Conservation (phyloP, 129 eudicot species). For the Flaveria brownii region DNA sequence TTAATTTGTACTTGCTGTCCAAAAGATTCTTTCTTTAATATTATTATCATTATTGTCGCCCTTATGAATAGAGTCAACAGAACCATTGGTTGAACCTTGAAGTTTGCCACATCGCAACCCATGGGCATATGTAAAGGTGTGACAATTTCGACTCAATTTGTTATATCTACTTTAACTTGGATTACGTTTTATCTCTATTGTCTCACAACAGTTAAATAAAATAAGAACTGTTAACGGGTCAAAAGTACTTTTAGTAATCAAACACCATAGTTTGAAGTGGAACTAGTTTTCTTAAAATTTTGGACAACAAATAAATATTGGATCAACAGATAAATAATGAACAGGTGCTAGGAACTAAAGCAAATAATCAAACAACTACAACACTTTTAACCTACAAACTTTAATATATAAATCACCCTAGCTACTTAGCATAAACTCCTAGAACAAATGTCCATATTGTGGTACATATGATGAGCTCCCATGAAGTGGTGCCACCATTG, state of each 20-base stretch:
- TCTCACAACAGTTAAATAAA: too few species aligned
- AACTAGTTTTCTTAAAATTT: not conserved
- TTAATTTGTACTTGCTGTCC: not conserved
- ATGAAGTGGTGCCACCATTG: conserved; percentile 38
- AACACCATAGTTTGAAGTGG: conserved; percentile 3
- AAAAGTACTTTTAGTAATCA: conserved; percentile 3
- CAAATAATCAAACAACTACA: conserved; percentile 33
- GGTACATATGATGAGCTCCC: conserved; percentile 45
- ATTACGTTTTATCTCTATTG: not conserved
- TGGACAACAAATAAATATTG: conserved; percentile 3
- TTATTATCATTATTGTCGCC: conserved; percentile 13
- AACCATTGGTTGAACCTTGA: not conserved
- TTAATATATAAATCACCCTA: conserved; percentile 7
- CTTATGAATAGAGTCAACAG: conserved; percentile 13
- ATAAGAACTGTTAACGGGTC: not conserved
- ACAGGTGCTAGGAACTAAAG: conserved; percentile 30
- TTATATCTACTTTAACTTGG: not conserved
- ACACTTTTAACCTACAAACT: conserved; percentile 29
- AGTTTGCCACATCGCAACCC: conserved; percentile 2
- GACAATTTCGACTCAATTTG: not conserved
- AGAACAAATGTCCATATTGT: conserved; percentile 36
- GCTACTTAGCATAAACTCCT: conserved; percentile 19
- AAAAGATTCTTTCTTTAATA: conserved; percentile 36
- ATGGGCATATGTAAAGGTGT: not conserved
- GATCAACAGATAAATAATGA: conserved; percentile 29